Evolutionary conservation across 495 filamentous ascomycete species (phyloP).

Genomic region (Trichodelitschia bisporula): DNA sequence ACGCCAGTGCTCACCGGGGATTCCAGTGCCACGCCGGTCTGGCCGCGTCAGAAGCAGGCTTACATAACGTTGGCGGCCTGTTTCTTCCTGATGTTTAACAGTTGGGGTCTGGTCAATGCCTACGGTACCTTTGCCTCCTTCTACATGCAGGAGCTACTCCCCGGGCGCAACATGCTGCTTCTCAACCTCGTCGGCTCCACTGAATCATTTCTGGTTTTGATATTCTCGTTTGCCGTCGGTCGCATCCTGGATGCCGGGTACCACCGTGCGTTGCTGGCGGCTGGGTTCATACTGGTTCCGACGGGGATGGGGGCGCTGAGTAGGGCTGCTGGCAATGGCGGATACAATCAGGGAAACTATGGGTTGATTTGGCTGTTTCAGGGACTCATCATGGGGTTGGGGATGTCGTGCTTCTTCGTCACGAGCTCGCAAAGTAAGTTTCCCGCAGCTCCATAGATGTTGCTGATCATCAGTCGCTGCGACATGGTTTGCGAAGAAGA

Average conservation of each 20-base stretch:
- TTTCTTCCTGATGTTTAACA: conserved; percentile 22
- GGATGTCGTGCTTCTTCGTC: conserved; percentile 23
- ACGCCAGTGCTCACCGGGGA: no score
- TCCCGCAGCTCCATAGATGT: background rate
- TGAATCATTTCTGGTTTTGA: conserved; percentile 15
- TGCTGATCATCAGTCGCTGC: conserved; percentile 11
- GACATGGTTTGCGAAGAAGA: conserved; percentile 18
- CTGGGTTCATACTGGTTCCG: conserved; percentile 13
- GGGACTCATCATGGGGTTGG: conserved; percentile 17
- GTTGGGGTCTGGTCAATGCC: conserved; percentile 19
- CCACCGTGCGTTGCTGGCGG: conserved; percentile 9
- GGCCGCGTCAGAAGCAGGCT: no score
- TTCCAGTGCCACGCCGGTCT: no score
- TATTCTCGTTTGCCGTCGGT: conserved; percentile 15
- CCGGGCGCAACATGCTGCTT: conserved; percentile 8
- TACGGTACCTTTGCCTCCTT: conserved; percentile 19
- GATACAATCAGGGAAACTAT: conserved; percentile 16
- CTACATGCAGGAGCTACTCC: conserved; percentile 16
- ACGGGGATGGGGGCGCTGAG: conserved; percentile 16
- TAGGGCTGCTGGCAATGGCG: conserved; percentile 1
- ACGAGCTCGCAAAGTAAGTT: conserved; percentile 18
- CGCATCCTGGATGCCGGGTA: conserved; percentile 19
- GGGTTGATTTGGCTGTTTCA: conserved; percentile 15
- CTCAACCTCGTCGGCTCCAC: conserved; percentile 19
- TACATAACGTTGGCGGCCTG: no score